phyloP scores from a whole-genome alignment of 352 stramenopile genomes.

The Phytophthora brassicae region DNA sequence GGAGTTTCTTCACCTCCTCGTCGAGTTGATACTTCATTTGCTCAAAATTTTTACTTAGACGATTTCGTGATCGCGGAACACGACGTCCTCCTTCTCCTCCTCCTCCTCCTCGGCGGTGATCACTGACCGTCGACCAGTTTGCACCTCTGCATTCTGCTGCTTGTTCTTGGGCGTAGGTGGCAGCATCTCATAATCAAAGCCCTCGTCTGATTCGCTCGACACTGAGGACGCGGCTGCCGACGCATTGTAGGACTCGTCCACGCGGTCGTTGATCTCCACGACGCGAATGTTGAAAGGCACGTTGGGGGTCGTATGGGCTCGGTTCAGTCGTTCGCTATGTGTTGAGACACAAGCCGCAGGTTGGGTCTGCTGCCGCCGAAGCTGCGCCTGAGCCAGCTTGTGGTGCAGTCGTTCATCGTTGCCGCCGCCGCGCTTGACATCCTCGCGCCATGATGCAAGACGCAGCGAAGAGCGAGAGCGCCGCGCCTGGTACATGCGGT shows the following conservation, averaged over 20 bases:
- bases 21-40: conserved; percentile 20
- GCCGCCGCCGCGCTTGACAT: conserved; percentile 44
- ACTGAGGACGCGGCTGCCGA: conserved; percentile 12
- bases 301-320: conserved; percentile 17
- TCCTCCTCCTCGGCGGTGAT: conserved; percentile 40
- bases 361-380: conserved; percentile 21
- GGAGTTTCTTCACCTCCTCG: conserved; percentile 10
- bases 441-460: conserved; percentile 64
- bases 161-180: conserved; percentile 30
- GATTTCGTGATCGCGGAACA: conserved; percentile 19
- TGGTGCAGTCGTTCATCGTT: conserved; percentile 45
- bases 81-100: conserved; percentile 36
- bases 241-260: conserved; percentile 24
- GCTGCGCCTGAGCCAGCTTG: conserved; percentile 48
- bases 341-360: background rate
- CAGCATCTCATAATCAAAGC: conserved; percentile 36
- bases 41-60: conserved; percentile 25
- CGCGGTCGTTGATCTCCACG: conserved; percentile 45
- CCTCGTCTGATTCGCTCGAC: conserved; percentile 29
- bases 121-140: conserved; percentile 13
- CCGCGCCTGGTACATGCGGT: conserved; percentile 55
- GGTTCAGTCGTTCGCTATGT: conserved; percentile 8
- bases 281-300: conserved; percentile 51
- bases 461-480: conserved; percentile 51
- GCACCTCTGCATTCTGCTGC: background rate